A percentile compares a stretch with the other conserved stretches of the same genome.
phyloP scores from a whole-genome alignment of 495 filamentous ascomycete species.

The Sordaria brevicollis region DNA sequence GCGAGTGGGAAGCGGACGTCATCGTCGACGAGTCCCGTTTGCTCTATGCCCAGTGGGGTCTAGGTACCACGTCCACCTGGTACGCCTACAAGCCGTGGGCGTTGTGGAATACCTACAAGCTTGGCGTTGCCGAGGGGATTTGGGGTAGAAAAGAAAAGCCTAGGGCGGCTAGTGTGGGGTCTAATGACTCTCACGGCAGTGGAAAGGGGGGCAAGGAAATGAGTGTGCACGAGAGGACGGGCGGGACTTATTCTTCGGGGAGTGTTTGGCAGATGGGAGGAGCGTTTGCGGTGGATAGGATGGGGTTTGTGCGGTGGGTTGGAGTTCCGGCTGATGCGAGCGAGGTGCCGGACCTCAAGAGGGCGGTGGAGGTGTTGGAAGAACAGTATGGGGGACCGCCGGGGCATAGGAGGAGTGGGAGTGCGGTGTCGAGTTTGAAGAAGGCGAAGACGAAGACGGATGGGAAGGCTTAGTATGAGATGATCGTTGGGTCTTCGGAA shows the following conservation, averaged over 20 bases:
- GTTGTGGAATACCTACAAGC: conserved; percentile 35
- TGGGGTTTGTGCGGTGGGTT: conserved; percentile 40
- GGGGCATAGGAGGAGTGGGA: conserved; percentile 29
- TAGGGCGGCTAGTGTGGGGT: conserved; percentile 31
- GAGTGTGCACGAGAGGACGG: neutral
- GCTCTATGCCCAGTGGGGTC: conserved; percentile 44
- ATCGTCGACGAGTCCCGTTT: conserved; percentile 42
- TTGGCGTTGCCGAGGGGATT: conserved; percentile 44
- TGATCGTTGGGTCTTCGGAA: conserved; percentile 4
- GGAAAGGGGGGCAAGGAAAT: neutral
- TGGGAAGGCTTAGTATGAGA: conserved; percentile 9
- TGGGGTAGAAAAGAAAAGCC: conserved; percentile 32
- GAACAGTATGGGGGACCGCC: neutral
- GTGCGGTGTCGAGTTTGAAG: conserved; percentile 40
- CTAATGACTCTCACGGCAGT: neutral
- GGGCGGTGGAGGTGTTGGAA: conserved; percentile 28
- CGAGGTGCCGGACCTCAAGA: conserved; percentile 40
- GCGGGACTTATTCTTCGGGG: neutral
- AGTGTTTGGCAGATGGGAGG: conserved; percentile 49
- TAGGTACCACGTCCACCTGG: conserved; percentile 41
- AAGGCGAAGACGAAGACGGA: conserved; percentile 16
- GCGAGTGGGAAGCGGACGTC: conserved; percentile 40
- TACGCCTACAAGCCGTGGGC: conserved; percentile 35
- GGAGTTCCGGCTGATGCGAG: conserved; percentile 30
- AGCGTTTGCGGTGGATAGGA: conserved; percentile 42